phyloP scores from a whole-genome alignment of 169 alveolate species.

The Fabrea salina region DNA sequence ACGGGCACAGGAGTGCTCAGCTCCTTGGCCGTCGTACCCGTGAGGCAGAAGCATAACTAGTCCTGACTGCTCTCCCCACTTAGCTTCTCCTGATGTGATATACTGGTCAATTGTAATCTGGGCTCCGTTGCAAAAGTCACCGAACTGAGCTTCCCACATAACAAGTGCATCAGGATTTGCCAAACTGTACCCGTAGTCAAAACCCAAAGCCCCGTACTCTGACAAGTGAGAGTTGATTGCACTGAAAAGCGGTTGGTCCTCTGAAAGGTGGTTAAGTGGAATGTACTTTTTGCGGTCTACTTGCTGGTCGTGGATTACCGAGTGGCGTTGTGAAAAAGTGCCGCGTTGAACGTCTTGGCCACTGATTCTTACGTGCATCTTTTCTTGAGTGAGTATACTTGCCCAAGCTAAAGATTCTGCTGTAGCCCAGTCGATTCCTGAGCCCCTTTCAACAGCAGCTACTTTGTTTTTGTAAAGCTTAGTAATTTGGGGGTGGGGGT shows the following conservation, averaged over 20 bases:
- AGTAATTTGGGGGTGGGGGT: slow-evolving; percentile 87
- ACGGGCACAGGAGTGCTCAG: slow-evolving; percentile 95
- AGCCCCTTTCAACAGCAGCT: slow-evolving; percentile 71
- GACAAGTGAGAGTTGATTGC: slow-evolving; percentile 87
- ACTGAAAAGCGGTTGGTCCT: slow-evolving; percentile 54
- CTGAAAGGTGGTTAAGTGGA: slow-evolving; percentile 51
- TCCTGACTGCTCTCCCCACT: slow-evolving; percentile 90
- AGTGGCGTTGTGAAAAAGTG: slow-evolving; percentile 95
- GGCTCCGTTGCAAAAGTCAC: slow-evolving; percentile 96
- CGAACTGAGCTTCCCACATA: slow-evolving; percentile 93
- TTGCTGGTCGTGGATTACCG: slow-evolving; percentile 87
- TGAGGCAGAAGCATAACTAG: slow-evolving; percentile 91
- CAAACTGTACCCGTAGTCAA: slow-evolving; percentile 92
- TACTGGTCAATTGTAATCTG: slow-evolving; percentile 92
- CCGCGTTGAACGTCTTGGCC: slow-evolving; percentile 97
- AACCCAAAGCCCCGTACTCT: slow-evolving; percentile 92
- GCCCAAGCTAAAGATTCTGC: slow-evolving; percentile 95
- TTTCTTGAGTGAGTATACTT: slow-evolving; percentile 85
- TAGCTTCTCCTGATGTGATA: slow-evolving; percentile 92
- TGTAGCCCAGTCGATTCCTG: slow-evolving; percentile 88
- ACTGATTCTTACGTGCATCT: slow-evolving; percentile 87
- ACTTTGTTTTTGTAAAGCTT: slow-evolving; percentile 85
- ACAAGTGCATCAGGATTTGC: slow-evolving; percentile 88
- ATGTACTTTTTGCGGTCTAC: slow-evolving; percentile 60
- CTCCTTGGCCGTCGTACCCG: slow-evolving; percentile 96